These are phyloP conservation scores for Cutaneotrichosporon curvatum DNA, from an alignment of 1,284 basidiomycete species.

Conservation along the genomic window DNA sequence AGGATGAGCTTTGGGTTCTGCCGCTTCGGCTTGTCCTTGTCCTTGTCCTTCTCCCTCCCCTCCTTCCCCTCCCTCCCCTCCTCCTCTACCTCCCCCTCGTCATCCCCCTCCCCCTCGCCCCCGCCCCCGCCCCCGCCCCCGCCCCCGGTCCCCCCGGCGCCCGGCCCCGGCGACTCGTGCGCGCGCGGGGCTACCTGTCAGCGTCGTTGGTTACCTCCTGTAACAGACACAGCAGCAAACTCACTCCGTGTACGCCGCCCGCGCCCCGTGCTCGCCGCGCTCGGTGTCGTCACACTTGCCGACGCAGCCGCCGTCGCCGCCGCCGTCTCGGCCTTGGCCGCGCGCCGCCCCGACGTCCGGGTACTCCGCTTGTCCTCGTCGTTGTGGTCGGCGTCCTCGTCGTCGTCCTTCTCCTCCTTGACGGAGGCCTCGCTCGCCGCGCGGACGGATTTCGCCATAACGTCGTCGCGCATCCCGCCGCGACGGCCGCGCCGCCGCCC, in stretches of 20 bases:
- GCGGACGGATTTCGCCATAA: slow-evolving; percentile 29
- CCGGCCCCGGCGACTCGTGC: slow-evolving; percentile 21
- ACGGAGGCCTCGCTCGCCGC: slow-evolving; percentile 28
- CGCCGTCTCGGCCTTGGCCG: slow-evolving; percentile 13
- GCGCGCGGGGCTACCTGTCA: slow-evolving; percentile 31
- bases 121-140: slow-evolving; percentile 1
- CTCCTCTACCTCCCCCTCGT: no score
- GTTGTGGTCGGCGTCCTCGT: slow-evolving; percentile 19
- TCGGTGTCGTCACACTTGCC: no score
- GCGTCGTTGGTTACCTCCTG: slow-evolving; percentile 12
- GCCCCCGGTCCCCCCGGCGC: slow-evolving; percentile 4
- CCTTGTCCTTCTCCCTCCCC: no score
- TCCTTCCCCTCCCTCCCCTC: no score
- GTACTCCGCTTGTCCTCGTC: slow-evolving; percentile 22
- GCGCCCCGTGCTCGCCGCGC: slow-evolving; percentile 5
- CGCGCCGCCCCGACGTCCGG: slow-evolving; percentile 21
- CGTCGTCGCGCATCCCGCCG: slow-evolving; percentile 30
- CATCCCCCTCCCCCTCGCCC: not conserved
- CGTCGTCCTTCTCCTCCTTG: slow-evolving; percentile 26
- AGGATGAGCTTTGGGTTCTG: slow-evolving; percentile 62
- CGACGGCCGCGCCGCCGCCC: slow-evolving; percentile 14
- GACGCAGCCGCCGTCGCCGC: no score
- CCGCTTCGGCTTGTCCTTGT: no score
- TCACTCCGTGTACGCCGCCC: slow-evolving; percentile 14
- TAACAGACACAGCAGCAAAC: slow-evolving; percentile 1